Conservation (phyloP, 768 basidiomycete genomes). For the Lactifluus pinguis region DNA sequence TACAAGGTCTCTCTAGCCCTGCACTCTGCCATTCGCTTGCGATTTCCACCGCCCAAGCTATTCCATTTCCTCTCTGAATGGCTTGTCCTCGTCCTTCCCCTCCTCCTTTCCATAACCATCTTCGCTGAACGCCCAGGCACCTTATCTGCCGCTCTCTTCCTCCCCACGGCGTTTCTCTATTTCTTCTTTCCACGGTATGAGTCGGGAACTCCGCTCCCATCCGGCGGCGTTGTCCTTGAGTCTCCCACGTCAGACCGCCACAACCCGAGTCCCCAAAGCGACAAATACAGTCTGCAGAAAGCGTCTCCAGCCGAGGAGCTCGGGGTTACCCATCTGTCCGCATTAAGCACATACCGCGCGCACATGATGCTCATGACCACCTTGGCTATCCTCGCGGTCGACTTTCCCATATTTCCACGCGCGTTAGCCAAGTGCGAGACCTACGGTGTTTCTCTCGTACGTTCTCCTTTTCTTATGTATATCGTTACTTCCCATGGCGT, state of each 20-base stretch:
- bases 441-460: constrained; percentile 87
- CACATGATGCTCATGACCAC: constrained; percentile 95
- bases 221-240: constrained; percentile 25
- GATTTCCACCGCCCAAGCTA: constrained; percentile 32
- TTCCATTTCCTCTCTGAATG: constrained; percentile 51
- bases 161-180: constrained; percentile 36
- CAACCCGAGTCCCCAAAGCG: constrained; percentile 2
- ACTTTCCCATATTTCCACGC: constrained; percentile 89
- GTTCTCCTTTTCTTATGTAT: constrained; percentile 21
- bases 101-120: constrained; percentile 75
- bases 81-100: constrained; percentile 58
- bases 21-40: constrained; percentile 50
- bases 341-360: constrained; percentile 80
- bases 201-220: constrained; percentile 45
- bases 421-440: constrained; percentile 86
- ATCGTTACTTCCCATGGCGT: neutral
- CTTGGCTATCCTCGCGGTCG: constrained; percentile 88
- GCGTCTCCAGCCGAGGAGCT: neutral
- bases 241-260: constrained; percentile 10
- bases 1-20: constrained; percentile 62
- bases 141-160: constrained; percentile 41
- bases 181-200: constrained; percentile 36
- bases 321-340: constrained; percentile 43
- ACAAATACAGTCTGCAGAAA: neutral
- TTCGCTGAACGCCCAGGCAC: constrained; percentile 49